Base-by-base conservation (phyloP, 2,329 filamentous ascomycete species). In the Fusarium veterinarium region DNA sequence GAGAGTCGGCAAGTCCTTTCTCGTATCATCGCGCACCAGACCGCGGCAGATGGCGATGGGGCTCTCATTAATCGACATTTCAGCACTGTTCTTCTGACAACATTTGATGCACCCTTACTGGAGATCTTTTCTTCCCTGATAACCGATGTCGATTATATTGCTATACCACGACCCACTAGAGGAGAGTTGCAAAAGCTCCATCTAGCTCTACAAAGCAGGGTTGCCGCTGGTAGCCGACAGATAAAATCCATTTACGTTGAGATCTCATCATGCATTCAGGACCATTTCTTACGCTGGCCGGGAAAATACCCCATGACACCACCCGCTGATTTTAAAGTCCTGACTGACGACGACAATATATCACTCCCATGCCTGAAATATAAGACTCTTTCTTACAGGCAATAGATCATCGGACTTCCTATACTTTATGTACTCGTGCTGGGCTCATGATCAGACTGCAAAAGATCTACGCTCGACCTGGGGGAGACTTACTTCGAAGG, bases 181-280 rank as follows among this genome's bases (percentile, higher is more conserved):
- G 1, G 5, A 3, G 5, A 52, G n/a, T 2, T 37, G 17, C 2
- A 25, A 17, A 11, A 16, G 3, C 23, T 53, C 1, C 3, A 53
- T 7, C 17, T 11, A 11, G 7, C 23, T 28, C 11, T 49, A 3
- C 16, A 40, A 20, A 17, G 13, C 5, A 40, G 49, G 49, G 17
- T 28, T 4, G 19, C 23, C 1, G 49, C 33, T 6, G 33, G 33
- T 3, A 2, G 35, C 16, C 49, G 19, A 40, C 49, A n/a, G 19
- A 40, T 53, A 28, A n/a, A 52, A 3, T 17, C 20, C 10, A 17
- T 53, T 25, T 40, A 38, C 33, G 8, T 7, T 20, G 48, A n/a
- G 5, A 14, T 2, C 11, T 5, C 11, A 19, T 6, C 4, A 13
- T 8, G 25, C 4, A 6, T 16, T 11, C 3, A 6, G 6, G 23